These are phyloP conservation scores for Ochetophila trinervis DNA, from an alignment of 306 rosid genomes.

Conservation along the genomic window DNA sequence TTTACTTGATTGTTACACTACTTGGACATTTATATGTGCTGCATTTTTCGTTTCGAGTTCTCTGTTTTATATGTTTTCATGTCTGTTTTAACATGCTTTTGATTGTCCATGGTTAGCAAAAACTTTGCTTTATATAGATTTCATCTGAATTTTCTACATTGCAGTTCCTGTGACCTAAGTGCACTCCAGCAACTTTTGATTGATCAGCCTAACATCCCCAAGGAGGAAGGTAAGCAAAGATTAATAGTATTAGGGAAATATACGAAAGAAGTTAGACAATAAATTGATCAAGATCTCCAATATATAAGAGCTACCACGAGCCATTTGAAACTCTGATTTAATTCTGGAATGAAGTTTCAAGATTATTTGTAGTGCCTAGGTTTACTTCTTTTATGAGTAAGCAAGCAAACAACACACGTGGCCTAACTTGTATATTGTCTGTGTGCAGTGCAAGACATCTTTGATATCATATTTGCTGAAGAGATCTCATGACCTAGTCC, in stretches of 20 bases:
- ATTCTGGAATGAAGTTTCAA: neutral
- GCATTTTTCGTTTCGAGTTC: no score
- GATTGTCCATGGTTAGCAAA: no score
- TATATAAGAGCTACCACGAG: neutral
- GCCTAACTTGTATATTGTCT: slow-evolving; percentile 6
- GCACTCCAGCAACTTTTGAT: slow-evolving; percentile 70
- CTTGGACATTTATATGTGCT: no score
- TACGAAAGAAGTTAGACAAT: neutral
- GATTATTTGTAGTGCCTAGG: neutral
- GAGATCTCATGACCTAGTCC: slow-evolving; percentile 33
- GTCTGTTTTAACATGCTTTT: neutral
- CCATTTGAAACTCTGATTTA: neutral
- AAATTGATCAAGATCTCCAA: neutral
- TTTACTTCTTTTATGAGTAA: neutral
- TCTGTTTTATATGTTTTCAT: neutral
- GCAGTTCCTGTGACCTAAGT: slow-evolving; percentile 50
- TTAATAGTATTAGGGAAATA: neutral
- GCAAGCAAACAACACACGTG: neutral
- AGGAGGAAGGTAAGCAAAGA: slow-evolving; percentile 61
- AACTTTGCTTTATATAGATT: neutral
- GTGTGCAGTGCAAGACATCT: slow-evolving; percentile 55
- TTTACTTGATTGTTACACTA: no score
- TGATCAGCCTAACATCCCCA: slow-evolving; percentile 81
- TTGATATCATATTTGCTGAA: slow-evolving; percentile 62
- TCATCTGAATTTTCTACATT: slow-evolving; percentile 4